These are phyloP conservation scores for Eucalyptus marginata DNA, from an alignment of 345 rosid species.

Conservation along the genomic window DNA sequence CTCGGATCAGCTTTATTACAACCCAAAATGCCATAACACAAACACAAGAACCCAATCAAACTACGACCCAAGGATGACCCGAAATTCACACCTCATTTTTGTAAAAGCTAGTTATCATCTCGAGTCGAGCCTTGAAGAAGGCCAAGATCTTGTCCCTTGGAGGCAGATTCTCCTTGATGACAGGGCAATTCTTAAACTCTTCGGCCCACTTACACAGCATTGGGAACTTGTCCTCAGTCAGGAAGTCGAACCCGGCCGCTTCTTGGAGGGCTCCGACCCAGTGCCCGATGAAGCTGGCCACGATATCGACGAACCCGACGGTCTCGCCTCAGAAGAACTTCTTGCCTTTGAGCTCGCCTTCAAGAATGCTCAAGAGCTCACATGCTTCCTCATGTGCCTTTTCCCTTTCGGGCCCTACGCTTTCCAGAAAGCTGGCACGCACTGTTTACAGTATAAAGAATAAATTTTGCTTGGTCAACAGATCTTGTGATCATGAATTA, in stretches of 20 bases:
- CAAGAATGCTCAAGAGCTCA: conserved; percentile 20
- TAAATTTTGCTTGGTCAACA: background rate
- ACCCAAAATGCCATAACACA: background rate
- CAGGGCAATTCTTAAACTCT: conserved; percentile 1
- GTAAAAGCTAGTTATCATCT: background rate
- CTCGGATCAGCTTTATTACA: background rate
- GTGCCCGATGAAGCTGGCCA: conserved; percentile 12
- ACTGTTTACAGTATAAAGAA: background rate
- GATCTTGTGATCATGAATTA: background rate
- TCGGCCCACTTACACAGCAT: conserved; percentile 16
- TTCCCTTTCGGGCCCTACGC: conserved; percentile 7
- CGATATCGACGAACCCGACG: conserved; percentile 44
- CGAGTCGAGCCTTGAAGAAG: background rate
- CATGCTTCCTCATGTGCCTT: conserved; percentile 17
- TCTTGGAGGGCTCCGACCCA: conserved; percentile 27
- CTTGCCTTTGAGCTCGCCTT: conserved; percentile 34
- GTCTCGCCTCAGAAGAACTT: conserved; percentile 49
- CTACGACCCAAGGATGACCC: background rate
- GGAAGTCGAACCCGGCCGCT: conserved; percentile 11
- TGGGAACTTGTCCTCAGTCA: conserved; percentile 34
- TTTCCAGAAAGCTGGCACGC: conserved; percentile 7
- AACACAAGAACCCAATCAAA: background rate
- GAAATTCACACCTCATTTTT: background rate
- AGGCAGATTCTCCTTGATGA: conserved; percentile 31
- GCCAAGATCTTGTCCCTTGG: conserved; percentile 13